phyloP scores from a whole-genome alignment of 1,284 basidiomycete genomes.

The Boletellus deceptivus region DNA sequence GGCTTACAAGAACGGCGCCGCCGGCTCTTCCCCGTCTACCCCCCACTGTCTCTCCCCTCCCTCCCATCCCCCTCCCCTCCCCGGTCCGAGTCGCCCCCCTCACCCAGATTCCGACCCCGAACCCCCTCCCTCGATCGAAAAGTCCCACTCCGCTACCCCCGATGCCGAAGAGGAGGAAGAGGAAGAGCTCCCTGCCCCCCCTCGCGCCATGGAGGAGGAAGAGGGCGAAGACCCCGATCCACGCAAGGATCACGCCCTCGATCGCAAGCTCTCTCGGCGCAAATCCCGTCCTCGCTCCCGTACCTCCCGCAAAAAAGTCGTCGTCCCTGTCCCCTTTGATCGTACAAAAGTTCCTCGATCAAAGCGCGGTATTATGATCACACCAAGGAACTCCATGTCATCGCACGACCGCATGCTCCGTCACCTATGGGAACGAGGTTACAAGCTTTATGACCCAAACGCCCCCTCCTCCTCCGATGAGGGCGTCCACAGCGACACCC shows the following conservation, averaged over 20 bases:
- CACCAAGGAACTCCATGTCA: background rate
- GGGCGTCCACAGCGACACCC: slow-evolving; percentile 13
- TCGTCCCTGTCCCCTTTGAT: slow-evolving; percentile 22
- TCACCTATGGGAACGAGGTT: slow-evolving; percentile 17
- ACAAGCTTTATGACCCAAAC: slow-evolving; percentile 20
- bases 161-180: slow-evolving; percentile 41
- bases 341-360: slow-evolving; percentile 17
- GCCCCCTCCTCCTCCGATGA: slow-evolving; percentile 25
- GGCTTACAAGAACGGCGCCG: slow-evolving; percentile 46
- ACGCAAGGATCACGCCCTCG: slow-evolving; percentile 34
- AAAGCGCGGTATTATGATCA: slow-evolving; percentile 10
- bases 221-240: slow-evolving; percentile 51
- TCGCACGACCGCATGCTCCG: slow-evolving; percentile 6
- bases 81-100: slow-evolving; percentile 14
- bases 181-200: slow-evolving; percentile 54
- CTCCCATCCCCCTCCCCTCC: background rate
- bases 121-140: slow-evolving; percentile 7
- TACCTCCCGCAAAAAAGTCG: slow-evolving; percentile 12
- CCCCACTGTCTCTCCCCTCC: slow-evolving; percentile 8
- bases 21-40: slow-evolving; percentile 10
- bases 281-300: background rate
- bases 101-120: background rate
- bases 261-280: slow-evolving; percentile 16
- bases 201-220: slow-evolving; percentile 60
- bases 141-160: slow-evolving; percentile 29